phyloP scores from a whole-genome alignment of 305 asterid species.

The Fraxinus floribunda region DNA sequence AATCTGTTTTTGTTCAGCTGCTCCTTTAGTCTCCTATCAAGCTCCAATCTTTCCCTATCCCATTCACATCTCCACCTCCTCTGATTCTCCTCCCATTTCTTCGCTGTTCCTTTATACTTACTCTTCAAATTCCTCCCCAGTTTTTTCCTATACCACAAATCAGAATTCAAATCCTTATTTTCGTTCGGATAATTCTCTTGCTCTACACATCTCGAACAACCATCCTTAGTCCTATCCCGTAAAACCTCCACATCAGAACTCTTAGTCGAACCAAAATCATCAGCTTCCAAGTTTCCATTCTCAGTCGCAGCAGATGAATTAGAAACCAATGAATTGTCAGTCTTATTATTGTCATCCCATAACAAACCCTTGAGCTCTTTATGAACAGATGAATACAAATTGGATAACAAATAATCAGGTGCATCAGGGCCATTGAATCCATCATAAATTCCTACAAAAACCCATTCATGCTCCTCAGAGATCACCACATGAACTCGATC shows the following conservation, averaged over 20 bases:
- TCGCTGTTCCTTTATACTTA: constrained; percentile 48
- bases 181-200: constrained; percentile 55
- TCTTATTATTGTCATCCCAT: constrained; percentile 64
- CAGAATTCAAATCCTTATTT: constrained; percentile 33
- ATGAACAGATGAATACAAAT: constrained; percentile 71
- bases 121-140: constrained; percentile 39
- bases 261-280: background rate
- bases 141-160: constrained; percentile 33
- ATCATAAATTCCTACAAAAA: constrained; percentile 88
- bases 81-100: constrained; percentile 87
- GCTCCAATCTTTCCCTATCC: constrained; percentile 90
- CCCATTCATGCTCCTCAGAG: constrained; percentile 89
- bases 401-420: constrained; percentile 77
- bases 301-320: constrained; percentile 26
- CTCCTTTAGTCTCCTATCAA: constrained; percentile 73
- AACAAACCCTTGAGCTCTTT: constrained; percentile 81
- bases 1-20: constrained; percentile 45
- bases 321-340: constrained; percentile 27
- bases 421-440: constrained; percentile 98
- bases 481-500: constrained; percentile 92
- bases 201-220: constrained; percentile 62
- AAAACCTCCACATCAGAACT: constrained; percentile 28
- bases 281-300: constrained; percentile 8
- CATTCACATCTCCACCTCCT: constrained; percentile 84
- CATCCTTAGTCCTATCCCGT: constrained; percentile 54